Percentiles rank a stretch among this genome's conserved stretches.
These are phyloP conservation scores for Skeletonema tropicum DNA, from an alignment of 108 stramenopile genomes.

Conservation along the genomic window DNA sequence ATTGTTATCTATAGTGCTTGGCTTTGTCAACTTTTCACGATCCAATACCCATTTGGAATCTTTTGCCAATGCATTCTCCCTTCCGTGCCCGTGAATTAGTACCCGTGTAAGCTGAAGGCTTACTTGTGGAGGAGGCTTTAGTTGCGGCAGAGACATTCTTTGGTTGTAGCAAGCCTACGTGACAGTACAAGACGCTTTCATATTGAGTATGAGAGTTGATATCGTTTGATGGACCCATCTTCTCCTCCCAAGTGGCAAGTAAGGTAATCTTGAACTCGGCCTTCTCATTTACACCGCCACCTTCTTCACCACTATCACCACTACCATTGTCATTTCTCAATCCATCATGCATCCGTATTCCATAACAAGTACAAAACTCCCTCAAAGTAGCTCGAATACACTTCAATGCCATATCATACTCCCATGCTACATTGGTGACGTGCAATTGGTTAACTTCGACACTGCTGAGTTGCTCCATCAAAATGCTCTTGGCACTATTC, in stretches of 20 bases:
- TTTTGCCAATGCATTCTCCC: slow-evolving; percentile 36
- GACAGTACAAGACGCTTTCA: slow-evolving; percentile 40
- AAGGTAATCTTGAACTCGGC: slow-evolving; percentile 38
- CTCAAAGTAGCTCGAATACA: slow-evolving; percentile 26
- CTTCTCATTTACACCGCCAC: background rate
- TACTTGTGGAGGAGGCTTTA: background rate
- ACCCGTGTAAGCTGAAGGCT: slow-evolving; percentile 17
- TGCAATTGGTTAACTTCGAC: slow-evolving; percentile 12
- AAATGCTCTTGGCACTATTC: slow-evolving; percentile 19
- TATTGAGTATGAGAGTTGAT: background rate
- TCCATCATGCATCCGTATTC: background rate
- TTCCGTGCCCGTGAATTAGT: slow-evolving; percentile 40
- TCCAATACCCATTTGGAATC: slow-evolving; percentile 44
- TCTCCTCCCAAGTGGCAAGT: slow-evolving; percentile 38
- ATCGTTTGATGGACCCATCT: background rate
- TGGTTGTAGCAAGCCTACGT: slow-evolving; percentile 27
- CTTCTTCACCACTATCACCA: background rate
- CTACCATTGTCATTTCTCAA: no score
- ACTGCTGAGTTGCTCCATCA: slow-evolving; percentile 24
- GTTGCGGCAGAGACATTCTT: slow-evolving; percentile 3
- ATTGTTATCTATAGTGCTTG: background rate
- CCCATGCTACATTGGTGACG: slow-evolving; percentile 23
- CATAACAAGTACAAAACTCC: slow-evolving; percentile 22
- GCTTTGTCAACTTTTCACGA: slow-evolving; percentile 24
- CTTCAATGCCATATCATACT: slow-evolving; percentile 23